These are phyloP conservation scores for Microcyclosporella mali DNA, from an alignment of 2,329 filamentous ascomycete genomes.

Conservation along the genomic window DNA sequence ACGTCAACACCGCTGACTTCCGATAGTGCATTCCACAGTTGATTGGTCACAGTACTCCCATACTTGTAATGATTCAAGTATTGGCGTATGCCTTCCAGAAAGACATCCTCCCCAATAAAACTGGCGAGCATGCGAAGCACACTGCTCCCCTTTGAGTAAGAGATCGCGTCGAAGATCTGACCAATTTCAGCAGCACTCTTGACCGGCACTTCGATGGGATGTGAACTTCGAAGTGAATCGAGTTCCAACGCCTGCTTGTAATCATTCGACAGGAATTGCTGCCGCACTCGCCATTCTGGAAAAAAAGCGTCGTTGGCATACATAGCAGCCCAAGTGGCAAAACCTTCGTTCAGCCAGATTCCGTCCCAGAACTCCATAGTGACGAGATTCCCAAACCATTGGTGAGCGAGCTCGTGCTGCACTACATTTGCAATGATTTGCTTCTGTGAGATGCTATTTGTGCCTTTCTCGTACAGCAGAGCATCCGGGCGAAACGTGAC, in stretches of 20 bases:
- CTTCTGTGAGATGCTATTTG: constrained; percentile 78
- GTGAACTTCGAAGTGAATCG: constrained; percentile 80
- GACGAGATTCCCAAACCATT: constrained; percentile 92
- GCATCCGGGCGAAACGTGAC: constrained; percentile 86
- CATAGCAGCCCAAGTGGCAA: constrained; percentile 96
- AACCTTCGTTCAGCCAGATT: constrained; percentile 88
- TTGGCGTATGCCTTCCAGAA: constrained; percentile 77
- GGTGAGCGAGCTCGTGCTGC: constrained; percentile 87
- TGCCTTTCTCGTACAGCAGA: constrained; percentile 86
- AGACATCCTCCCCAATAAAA: constrained; percentile 76
- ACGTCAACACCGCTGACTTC: constrained; percentile 78
- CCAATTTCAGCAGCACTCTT: constrained; percentile 87
- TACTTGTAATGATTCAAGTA: constrained; percentile 85
- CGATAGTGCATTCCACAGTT: constrained; percentile 79
- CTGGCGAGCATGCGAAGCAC: constrained; percentile 90
- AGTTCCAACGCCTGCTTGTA: constrained; percentile 83
- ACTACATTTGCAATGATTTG: constrained; percentile 92
- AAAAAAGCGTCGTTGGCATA: constrained; percentile 80
- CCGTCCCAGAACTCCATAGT: constrained; percentile 78
- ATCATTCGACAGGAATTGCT: constrained; percentile 88
- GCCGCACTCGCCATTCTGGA: constrained; percentile 94
- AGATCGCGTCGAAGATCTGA: constrained; percentile 93
- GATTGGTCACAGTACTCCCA: constrained; percentile 79
- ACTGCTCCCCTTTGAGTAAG: constrained; percentile 89
- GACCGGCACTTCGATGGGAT: constrained; percentile 90